Percentiles rank a stretch among this genome's conserved stretches.
Evolutionary conservation across 176 grass and related monocot species (phyloP).

Genomic region (Phragmites australis): DNA sequence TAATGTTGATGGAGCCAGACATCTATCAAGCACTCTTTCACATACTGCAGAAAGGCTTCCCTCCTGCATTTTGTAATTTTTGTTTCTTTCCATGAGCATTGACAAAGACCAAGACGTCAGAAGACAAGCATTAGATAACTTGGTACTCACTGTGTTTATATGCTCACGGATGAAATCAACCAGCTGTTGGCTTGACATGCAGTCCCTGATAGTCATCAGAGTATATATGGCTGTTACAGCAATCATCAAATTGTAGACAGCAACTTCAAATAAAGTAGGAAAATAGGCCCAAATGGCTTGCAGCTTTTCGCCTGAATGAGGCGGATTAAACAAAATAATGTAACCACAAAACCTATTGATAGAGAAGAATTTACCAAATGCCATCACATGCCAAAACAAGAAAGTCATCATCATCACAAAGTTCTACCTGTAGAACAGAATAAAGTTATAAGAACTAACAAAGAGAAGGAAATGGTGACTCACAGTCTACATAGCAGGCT

Average conservation of each 20-base stretch:
- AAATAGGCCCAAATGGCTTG: neutral
- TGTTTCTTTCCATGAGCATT: conserved; percentile 15
- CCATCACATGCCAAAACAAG: conserved; percentile 94
- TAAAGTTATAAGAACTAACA: conserved; percentile 8
- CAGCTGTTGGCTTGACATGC: conserved; percentile 84
- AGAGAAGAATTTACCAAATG: conserved; percentile 66
- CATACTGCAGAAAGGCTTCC: conserved; percentile 67
- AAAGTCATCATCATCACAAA: conserved; percentile 93
- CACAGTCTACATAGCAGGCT: neutral
- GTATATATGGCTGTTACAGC: neutral
- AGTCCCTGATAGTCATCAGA: conserved; percentile 62
- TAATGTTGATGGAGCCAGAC: conserved; percentile 79
- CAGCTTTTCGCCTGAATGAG: neutral
- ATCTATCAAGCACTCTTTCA: conserved; percentile 85
- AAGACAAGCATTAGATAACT: neutral
- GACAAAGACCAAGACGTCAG: neutral
- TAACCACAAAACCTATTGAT: neutral
- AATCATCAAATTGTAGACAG: neutral
- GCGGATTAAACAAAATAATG: neutral
- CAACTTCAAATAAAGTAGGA: neutral
- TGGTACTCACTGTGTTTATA: conserved; percentile 66
- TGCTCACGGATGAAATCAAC: conserved; percentile 90
- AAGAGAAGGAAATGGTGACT: conserved; percentile 11
- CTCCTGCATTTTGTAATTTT: conserved; percentile 60
- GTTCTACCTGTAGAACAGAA: conserved; percentile 63